Base-by-base conservation (phyloP, 2,329 filamentous ascomycete species). In the Fusarium sp. region DNA sequence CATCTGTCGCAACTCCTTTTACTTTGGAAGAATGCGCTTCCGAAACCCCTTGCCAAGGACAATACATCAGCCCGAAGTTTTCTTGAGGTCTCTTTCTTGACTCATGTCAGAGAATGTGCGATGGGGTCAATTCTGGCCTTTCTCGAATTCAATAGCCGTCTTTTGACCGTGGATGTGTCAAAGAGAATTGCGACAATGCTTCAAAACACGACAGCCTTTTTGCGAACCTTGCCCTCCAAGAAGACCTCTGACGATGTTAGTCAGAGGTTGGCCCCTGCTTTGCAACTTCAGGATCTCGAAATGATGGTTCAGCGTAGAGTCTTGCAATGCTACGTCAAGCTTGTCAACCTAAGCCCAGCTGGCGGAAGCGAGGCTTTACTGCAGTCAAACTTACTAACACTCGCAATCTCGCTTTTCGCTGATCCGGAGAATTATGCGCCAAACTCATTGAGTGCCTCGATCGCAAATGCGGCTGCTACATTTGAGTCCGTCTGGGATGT, bases 401-500 rank as follows among this genome's bases (percentile, higher is more conserved):
- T 97, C 22, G 94, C 94, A 1, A 92, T 98, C 28, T 93, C 94
- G 0, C 91, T 95, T 2, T 98, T 99, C 78, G 94, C 96, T 1
- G 94, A 98, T 73, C 94, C 95, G 0, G 94, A 97, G 60, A 94
- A 93, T 73, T 97, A 97, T 76, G 89, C 90, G 0, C 91, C 93
- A 17, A 95, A 89, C 73, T 95, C 94, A 3, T 79, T 98, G 47
- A 97, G 95, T 75, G 92, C 93, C 15, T 94, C 94, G 0, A 98
- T 99, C 74, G 95, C 95, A 19, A 96, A 91, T 70, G 93, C 94
- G 17, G 93, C 94, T 2, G 94, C 93, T 7, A 92, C 90, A 4
- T 98, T 98, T 75, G 96, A 99, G 74, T 94, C 90, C 1, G 89
- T 99, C 39, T 99, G 96, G 96, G 95, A 98, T 67, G 88, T 97